Evolutionary conservation across 306 rosid genomes (phyloP).

Genomic region (Myrica gale): DNA sequence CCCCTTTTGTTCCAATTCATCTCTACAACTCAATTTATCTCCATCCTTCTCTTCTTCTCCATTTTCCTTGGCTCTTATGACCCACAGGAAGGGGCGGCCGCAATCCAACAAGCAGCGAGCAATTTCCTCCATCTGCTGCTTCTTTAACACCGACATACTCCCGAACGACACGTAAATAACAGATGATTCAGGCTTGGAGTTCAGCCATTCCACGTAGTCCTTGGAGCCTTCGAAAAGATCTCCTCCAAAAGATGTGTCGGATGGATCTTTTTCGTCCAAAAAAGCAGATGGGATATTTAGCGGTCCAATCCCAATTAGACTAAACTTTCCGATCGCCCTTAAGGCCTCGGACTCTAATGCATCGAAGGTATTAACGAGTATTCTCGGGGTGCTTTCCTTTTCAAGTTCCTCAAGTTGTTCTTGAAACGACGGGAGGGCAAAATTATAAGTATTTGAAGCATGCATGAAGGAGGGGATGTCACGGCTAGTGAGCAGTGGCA

Average conservation of each 20-base stretch:
- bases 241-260: slow-evolving; percentile 7
- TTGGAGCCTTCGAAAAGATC: neutral
- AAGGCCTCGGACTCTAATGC: slow-evolving; percentile 40
- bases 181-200: slow-evolving; percentile 9
- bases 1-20: slow-evolving; percentile 14
- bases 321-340: slow-evolving; percentile 16
- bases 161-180: slow-evolving; percentile 25
- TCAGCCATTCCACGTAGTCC: slow-evolving; percentile 12
- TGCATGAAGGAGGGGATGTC: slow-evolving; percentile 38
- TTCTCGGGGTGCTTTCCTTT: slow-evolving; percentile 9
- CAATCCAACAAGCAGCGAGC: slow-evolving; percentile 6
- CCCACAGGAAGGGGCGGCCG: slow-evolving; percentile 27
- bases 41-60: slow-evolving; percentile 5
- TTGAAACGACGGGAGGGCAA: slow-evolving; percentile 25
- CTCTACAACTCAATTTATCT: slow-evolving; percentile 15
- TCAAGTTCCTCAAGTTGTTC: slow-evolving; percentile 29
- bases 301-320: slow-evolving; percentile 22
- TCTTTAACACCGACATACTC: neutral
- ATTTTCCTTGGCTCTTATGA: slow-evolving; percentile 8
- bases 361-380: slow-evolving; percentile 44
- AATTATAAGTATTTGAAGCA: slow-evolving; percentile 2
- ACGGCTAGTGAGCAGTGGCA: slow-evolving; percentile 15
- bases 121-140: slow-evolving; percentile 18
- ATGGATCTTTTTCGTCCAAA: slow-evolving; percentile 3
- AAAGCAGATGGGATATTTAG: slow-evolving; percentile 15